Evolutionary conservation across 805 yeast species (phyloP).

Genomic region (Teunomyces cretensis): DNA sequence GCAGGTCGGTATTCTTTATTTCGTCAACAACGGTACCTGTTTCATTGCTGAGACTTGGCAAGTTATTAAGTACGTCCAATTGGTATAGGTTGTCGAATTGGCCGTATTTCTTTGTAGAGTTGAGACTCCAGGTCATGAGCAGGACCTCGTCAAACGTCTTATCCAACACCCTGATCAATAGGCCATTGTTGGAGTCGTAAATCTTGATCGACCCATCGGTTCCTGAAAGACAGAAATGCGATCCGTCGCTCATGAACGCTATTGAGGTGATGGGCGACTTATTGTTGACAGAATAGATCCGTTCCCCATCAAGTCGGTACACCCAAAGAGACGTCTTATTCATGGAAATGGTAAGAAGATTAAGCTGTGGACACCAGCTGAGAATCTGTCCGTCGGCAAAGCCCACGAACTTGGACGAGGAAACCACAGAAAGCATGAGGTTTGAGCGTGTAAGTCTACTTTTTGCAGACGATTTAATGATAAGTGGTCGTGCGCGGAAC

Average conservation of each 20-base stretch:
- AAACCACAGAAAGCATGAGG: background rate
- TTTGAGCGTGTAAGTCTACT: background rate
- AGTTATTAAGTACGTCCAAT: slow-evolving; percentile 25
- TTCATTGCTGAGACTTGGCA: slow-evolving; percentile 36
- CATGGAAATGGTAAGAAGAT: slow-evolving; percentile 53
- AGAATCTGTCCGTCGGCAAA: slow-evolving; percentile 38
- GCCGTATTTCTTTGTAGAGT: background rate
- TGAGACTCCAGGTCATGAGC: slow-evolving; percentile 19
- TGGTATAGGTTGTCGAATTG: slow-evolving; percentile 24
- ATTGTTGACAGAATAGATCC: slow-evolving; percentile 49
- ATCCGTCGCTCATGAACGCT: slow-evolving; percentile 36
- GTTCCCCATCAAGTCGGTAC: slow-evolving; percentile 52
- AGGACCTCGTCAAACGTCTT: slow-evolving; percentile 17
- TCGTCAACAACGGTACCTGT: slow-evolving; percentile 11
- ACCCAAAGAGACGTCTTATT: slow-evolving; percentile 48
- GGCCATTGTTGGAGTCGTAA: slow-evolving; percentile 48
- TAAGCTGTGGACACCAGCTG: slow-evolving; percentile 54
- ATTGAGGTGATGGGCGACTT: slow-evolving; percentile 31
- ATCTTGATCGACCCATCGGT: slow-evolving; percentile 42
- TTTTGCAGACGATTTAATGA: background rate
- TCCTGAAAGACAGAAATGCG: slow-evolving; percentile 46
- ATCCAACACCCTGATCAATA: slow-evolving; percentile 25
- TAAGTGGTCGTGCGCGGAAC: background rate
- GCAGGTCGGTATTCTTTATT: slow-evolving; percentile 5
- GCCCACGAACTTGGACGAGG: slow-evolving; percentile 16